Percentiles rank a stretch among this genome's conserved stretches.
These are phyloP conservation scores for Histomonas meleagridis DNA, from an alignment of 208 protist genomes.

Conservation along the genomic window DNA sequence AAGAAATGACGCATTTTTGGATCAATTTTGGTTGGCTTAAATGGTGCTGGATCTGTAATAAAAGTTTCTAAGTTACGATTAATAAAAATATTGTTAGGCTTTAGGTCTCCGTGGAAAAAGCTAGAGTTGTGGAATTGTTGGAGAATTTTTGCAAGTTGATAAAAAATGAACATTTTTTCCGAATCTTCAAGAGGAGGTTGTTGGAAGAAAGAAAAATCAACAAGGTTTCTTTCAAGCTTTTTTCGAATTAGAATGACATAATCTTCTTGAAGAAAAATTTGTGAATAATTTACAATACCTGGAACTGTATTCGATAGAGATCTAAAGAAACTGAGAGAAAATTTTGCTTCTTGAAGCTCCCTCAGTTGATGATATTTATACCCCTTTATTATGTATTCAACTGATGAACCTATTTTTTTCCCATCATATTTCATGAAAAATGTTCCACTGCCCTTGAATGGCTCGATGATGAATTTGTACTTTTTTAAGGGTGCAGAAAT, in stretches of 20 bases:
- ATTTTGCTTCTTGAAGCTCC: not conserved
- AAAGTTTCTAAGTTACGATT: not conserved
- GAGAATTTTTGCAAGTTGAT: not conserved
- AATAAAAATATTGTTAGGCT: slow-evolving; percentile 6
- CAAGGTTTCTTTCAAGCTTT: not conserved
- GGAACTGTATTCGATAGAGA: too few species aligned
- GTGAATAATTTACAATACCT: not conserved
- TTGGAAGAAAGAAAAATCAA: not conserved
- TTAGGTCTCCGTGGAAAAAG: not conserved
- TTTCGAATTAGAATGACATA: not conserved
- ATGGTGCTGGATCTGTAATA: not conserved
- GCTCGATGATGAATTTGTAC: too few species aligned
- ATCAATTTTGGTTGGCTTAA: not conserved
- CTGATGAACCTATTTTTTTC: not conserved
- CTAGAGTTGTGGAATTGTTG: not conserved
- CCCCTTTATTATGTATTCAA: not conserved
- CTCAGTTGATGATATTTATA: not conserved
- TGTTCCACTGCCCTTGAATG: not conserved
- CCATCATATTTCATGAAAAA: slow-evolving; percentile 26
- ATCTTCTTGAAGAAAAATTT: not conserved
- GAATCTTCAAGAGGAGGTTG: not conserved
- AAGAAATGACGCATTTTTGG: not conserved
- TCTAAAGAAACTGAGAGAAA: not conserved
- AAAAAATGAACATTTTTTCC: not conserved
- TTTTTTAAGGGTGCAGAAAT: not conserved